These are phyloP conservation scores for Lophiotrema nucula DNA, from an alignment of 495 filamentous ascomycete genomes.

Conservation along the genomic window DNA sequence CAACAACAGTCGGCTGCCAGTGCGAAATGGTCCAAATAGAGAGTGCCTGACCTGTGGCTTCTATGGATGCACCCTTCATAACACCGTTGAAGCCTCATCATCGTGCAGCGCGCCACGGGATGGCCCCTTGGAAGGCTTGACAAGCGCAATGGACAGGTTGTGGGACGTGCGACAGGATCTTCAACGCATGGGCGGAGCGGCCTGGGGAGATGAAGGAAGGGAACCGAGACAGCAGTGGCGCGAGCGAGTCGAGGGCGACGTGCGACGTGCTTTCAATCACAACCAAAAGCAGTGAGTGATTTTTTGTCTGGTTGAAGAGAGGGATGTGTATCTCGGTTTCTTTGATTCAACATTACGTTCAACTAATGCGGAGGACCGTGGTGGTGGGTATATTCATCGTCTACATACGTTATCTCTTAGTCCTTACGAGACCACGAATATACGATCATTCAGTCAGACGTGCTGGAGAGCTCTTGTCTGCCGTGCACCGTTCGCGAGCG, in stretches of 20 bases:
- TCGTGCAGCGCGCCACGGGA: not conserved
- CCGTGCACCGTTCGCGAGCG: too few species aligned
- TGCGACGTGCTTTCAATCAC: not conserved
- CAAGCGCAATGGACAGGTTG: not conserved
- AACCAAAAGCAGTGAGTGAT: too few species aligned
- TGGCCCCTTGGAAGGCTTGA: not conserved
- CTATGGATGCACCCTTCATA: not conserved
- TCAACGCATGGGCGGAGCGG: not conserved
- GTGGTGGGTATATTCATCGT: too few species aligned
- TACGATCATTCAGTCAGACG: too few species aligned
- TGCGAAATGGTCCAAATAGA: not conserved
- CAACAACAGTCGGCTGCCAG: not conserved
- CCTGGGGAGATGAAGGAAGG: not conserved
- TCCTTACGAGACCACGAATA: too few species aligned
- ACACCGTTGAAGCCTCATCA: not conserved
- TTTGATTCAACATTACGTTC: too few species aligned
- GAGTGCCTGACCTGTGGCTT: not conserved
- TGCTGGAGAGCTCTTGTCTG: too few species aligned
- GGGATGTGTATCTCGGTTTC: too few species aligned
- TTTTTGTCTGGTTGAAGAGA: too few species aligned
- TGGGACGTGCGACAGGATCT: not conserved
- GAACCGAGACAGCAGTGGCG: not conserved
- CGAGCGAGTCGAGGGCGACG: not conserved
- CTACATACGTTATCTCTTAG: too few species aligned
- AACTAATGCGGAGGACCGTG: too few species aligned